phyloP scores from a whole-genome alignment of 352 stramenopile species.

The Globisporangium sylvaticum region DNA sequence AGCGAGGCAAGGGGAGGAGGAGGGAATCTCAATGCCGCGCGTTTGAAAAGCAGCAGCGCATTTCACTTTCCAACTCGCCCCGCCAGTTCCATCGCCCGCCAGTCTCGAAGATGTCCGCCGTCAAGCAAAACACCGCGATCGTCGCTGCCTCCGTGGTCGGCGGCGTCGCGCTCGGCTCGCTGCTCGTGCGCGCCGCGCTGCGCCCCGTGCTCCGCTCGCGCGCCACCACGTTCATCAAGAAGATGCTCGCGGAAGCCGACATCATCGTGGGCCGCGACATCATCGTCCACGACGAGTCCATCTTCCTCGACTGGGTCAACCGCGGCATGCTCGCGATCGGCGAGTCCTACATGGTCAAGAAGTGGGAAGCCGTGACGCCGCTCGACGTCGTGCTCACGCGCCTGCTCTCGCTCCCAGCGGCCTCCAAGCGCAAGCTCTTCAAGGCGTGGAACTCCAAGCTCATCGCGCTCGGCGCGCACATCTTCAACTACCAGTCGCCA shows the following conservation, averaged over 20 bases:
- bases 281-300: conserved; percentile 72
- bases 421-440: conserved; percentile 81
- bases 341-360: conserved; percentile 88
- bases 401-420: conserved; percentile 58
- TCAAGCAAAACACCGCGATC: conserved; percentile 71
- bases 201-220: conserved; percentile 63
- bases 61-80: conserved; percentile 8
- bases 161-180: conserved; percentile 60
- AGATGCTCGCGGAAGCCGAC: conserved; percentile 76
- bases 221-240: conserved; percentile 74
- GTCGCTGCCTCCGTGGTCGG: conserved; percentile 60
- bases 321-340: conserved; percentile 82
- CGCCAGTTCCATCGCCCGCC: background rate
- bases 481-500: conserved; percentile 88
- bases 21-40: background rate
- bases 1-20: background rate
- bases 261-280: conserved; percentile 83
- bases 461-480: conserved; percentile 60
- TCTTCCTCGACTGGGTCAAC: conserved; percentile 85
- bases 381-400: conserved; percentile 75
- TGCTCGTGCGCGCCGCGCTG: conserved; percentile 62
- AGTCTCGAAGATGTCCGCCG: conserved; percentile 25
- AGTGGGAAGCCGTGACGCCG: conserved; percentile 81
- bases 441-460: conserved; percentile 87
- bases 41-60: background rate